Evolutionary conservation across 495 filamentous ascomycete genomes (phyloP), one percentile per base, ranked within the genome.

Genomic region (Penicillium parvum): DNA sequence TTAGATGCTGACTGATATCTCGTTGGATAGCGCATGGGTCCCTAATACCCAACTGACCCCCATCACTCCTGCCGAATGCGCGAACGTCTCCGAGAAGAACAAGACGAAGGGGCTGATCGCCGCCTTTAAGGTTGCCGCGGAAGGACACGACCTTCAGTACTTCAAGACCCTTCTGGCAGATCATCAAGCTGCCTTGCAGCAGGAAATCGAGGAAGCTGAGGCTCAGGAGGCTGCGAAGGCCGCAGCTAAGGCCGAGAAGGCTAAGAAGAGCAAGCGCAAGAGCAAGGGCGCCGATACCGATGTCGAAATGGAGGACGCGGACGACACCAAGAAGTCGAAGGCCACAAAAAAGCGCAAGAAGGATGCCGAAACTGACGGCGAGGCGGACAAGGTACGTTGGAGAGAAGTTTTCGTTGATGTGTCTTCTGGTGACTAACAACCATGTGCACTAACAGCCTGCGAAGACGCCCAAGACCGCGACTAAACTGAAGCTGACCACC

Each of bases 1-100:
- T 29, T 34, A 6, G 18, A 28, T 30, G 39, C 38, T 46, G 19
- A 51, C 47, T 50, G 49, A 32, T n/a, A 8, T 16, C 18, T 18
- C n/a, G n/a, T n/a, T n/a, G n/a, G 27, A 45, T 43, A 96, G 90
- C 64, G 81, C 84, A 8, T 96, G 88, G 87, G 84, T 90, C 20
- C 73, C 78, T 23, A 95, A 95, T 60, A 81, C 79, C 11, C 81
- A 85, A 34, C 76, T 96, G 7, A 77, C 76, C 23, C 80, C 86
- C 7, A 72, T 94, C 16, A 82, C 90, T 49, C 67, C 82, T 22
- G 75, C 77, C n/a, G 71, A 78, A 1, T 80, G 87, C 52, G 77
- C 78, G 34, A 66, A 79, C 19, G 60, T 82, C 41, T 70, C 81
- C 15, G 73, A 81, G 45, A 76, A 81, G 47, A 83, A 82, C 61